phyloP scores from a whole-genome alignment of 352 stramenopile species.

The Phytophthora cryptogea region DNA sequence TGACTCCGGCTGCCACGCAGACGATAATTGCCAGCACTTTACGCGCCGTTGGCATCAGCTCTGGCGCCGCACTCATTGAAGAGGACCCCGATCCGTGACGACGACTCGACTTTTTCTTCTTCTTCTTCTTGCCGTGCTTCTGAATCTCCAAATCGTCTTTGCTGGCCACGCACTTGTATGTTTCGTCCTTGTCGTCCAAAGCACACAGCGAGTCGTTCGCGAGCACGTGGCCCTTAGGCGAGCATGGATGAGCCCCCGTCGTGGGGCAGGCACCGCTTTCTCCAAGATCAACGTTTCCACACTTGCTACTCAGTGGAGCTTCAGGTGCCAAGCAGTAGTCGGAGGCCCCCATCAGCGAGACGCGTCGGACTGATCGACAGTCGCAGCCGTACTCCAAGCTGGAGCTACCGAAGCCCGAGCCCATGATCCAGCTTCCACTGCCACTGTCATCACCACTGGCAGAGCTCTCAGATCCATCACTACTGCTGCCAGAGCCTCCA shows the following conservation, averaged over 20 bases:
- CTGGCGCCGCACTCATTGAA: constrained; percentile 13
- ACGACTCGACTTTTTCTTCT: constrained; percentile 40
- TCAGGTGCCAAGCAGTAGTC: constrained; percentile 66
- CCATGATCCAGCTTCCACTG: constrained; percentile 25
- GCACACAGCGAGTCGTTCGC: constrained; percentile 63
- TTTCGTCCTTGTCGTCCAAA: constrained; percentile 61
- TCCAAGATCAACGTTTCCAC: constrained; percentile 55
- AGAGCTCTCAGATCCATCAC: constrained; percentile 2
- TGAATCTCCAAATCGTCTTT: constrained; percentile 68
- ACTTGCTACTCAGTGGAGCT: constrained; percentile 61
- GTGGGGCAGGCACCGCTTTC: constrained; percentile 63
- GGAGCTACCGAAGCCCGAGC: constrained; percentile 32
- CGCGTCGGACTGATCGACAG: constrained; percentile 45
- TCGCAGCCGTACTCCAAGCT: constrained; percentile 48
- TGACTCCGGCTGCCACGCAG: constrained; percentile 25
- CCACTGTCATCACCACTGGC: constrained; percentile 21
- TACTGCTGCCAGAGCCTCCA: constrained; percentile 2
- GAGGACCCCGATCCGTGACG: constrained; percentile 18
- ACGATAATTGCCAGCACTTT: constrained; percentile 29
- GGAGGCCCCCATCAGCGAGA: constrained; percentile 74
- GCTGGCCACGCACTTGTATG: constrained; percentile 78
- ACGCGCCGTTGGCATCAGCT: constrained; percentile 14
- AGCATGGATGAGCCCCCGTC: constrained; percentile 58
- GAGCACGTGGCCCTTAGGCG: constrained; percentile 58
- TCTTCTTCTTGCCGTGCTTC: constrained; percentile 55